These are phyloP conservation scores for Chenopodium berlandieri DNA, from an alignment of 148 eudicot genomes.

Conservation along the genomic window DNA sequence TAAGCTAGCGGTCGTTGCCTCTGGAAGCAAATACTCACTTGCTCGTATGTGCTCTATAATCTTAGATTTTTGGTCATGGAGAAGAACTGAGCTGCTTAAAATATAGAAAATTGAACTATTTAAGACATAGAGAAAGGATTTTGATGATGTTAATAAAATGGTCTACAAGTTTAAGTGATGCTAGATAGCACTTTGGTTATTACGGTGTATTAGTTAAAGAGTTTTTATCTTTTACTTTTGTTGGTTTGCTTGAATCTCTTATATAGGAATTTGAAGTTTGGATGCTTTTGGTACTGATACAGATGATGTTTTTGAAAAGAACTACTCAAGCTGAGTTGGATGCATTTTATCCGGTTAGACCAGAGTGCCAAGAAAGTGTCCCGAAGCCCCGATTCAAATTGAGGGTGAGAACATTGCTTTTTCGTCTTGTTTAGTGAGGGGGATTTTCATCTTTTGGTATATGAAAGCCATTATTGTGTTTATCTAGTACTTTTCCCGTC, in stretches of 20 bases:
- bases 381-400: constrained; percentile 80
- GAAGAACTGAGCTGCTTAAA: too few species aligned
- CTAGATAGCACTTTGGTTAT: background rate
- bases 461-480: background rate
- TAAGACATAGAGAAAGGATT: background rate
- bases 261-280: background rate
- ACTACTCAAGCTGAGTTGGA: constrained; percentile 58
- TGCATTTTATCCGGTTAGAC: constrained; percentile 58
- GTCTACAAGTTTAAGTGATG: background rate
- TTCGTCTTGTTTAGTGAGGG: background rate
- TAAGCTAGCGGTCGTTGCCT: too few species aligned
- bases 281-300: constrained; percentile 13
- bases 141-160: background rate
- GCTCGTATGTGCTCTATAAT: background rate
- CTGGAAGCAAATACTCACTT: background rate
- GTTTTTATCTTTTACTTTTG: background rate
- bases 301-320: constrained; percentile 40
- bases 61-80: background rate
- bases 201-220: background rate
- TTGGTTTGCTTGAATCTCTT: background rate
- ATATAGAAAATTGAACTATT: background rate
- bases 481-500: background rate
- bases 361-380: constrained; percentile 70
- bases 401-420: constrained; percentile 46
- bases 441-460: background rate